Evolutionary conservation across 305 asterid genomes (phyloP).

Genomic region (Fraxinus baroniana): DNA sequence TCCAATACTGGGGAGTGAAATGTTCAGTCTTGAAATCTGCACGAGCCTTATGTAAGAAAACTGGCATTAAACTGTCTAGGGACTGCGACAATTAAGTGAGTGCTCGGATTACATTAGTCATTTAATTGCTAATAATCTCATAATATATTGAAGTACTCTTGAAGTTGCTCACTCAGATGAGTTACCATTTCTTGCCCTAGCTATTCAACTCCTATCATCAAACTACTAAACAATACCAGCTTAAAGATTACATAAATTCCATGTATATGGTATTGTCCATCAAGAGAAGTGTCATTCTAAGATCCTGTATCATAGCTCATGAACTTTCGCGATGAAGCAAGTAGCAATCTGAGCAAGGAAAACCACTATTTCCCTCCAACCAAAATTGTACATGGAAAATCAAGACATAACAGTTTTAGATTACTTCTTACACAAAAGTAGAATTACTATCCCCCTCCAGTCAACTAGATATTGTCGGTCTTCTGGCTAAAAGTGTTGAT

Average conservation of each 20-base stretch:
- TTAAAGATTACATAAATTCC: neutral
- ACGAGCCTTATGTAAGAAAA: constrained; percentile 14
- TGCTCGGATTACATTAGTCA: neutral
- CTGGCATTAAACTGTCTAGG: neutral
- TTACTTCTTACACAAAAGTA: neutral
- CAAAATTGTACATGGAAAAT: neutral
- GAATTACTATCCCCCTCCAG: neutral
- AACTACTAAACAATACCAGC: neutral
- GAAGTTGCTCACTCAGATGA: neutral
- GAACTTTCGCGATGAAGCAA: neutral
- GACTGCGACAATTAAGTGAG: neutral
- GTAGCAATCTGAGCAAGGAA: neutral
- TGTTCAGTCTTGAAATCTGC: constrained; percentile 55
- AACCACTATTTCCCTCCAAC: neutral
- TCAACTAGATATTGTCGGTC: neutral
- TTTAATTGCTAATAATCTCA: neutral
- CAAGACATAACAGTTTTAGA: constrained; percentile 1
- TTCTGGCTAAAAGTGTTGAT: neutral
- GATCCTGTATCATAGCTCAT: neutral
- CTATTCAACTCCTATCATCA: neutral
- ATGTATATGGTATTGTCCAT: neutral
- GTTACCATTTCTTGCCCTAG: neutral
- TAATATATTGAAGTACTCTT: neutral
- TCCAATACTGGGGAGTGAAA: constrained; percentile 57
- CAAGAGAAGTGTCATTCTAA: neutral